phyloP scores from a whole-genome alignment of 306 rosid genomes.

The Cyamopsis tetragonoloba region DNA sequence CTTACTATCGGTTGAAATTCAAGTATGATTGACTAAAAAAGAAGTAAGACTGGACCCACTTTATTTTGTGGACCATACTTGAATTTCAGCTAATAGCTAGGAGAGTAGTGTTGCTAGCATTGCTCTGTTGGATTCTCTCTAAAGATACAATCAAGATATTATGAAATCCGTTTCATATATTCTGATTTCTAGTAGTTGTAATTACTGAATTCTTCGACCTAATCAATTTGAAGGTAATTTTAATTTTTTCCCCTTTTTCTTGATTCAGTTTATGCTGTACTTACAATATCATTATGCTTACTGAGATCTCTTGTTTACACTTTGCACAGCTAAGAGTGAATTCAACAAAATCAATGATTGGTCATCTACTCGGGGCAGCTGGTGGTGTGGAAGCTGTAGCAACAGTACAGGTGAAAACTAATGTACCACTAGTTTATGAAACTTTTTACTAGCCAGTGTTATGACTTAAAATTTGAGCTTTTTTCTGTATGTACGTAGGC shows the following conservation, averaged over 20 bases:
- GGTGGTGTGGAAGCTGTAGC: conserved; percentile 96
- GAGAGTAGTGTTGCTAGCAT: too few species aligned
- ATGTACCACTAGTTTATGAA: neutral
- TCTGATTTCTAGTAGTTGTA: too few species aligned
- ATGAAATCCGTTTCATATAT: too few species aligned
- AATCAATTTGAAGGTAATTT: neutral
- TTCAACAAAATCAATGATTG: conserved; percentile 90
- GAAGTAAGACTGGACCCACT: too few species aligned
- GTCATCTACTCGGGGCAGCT: conserved; percentile 91
- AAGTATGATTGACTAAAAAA: too few species aligned
- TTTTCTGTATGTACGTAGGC: conserved; percentile 44
- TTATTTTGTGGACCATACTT: too few species aligned
- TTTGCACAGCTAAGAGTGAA: conserved; percentile 63
- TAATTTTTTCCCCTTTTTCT: neutral
- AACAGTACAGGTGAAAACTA: conserved; percentile 55
- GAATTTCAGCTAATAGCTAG: too few species aligned
- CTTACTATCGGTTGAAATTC: too few species aligned
- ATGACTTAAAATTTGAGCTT: neutral
- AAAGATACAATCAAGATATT: too few species aligned
- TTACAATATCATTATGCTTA: neutral
- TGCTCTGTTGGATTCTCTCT: too few species aligned
- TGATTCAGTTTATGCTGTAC: neutral
- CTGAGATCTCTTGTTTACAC: conserved; percentile 19
- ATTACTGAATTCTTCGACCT: neutral
- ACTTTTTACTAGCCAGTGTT: neutral